Base-by-base conservation (phyloP, 73 alveolate genomes). In the Paramecium caudatum region DNA sequence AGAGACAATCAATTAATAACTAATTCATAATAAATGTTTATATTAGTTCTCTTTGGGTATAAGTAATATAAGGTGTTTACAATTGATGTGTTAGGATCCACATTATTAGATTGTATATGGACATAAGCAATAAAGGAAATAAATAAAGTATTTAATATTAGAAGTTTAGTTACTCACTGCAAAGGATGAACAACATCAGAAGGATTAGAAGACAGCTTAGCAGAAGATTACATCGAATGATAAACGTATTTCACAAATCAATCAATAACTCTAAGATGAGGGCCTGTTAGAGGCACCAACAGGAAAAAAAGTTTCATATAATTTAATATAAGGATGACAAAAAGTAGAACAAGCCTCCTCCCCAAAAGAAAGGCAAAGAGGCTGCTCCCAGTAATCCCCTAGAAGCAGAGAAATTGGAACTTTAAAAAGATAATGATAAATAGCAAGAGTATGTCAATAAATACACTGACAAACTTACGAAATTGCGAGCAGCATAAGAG, bases 31-130 rank as follows among this genome's bases (percentile, higher is more conserved):
- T 74, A 41, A n/a, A 86, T 86, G 93, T 62, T 86, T 39, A 86
- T 86, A 16, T 86, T 86, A 63, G 80, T 86, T 21, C 63, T 86
- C 8, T 86, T 86, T 63, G 93, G 93, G 17, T 86, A 86, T 36
- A 86, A 86, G 32, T 63, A 86, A 63, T 62, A 55, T 50, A 86
- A 86, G 68, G 84, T 86, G 16, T 86, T 86, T 32, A 62, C 87
- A 15, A 86, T 63, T 17, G 93, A 86, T 63, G 74, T 70, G 8
- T 27, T 86, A 15, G 84, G 90, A 8, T 46, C 47, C 21, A 86
- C 93, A 0, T 46, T 86, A 49, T 34, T 86, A n/a, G 93, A 86
- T 65, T 43, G 90, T 27, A 86, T 86, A 86, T 86, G 93, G 93
- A 55, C 16, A 13, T 8, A 70, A 86, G 61, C 90, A 3, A 43